Conservation (phyloP, 225 moss, liverwort and hornwort genomes). For the Lunularia cruciata region DNA sequence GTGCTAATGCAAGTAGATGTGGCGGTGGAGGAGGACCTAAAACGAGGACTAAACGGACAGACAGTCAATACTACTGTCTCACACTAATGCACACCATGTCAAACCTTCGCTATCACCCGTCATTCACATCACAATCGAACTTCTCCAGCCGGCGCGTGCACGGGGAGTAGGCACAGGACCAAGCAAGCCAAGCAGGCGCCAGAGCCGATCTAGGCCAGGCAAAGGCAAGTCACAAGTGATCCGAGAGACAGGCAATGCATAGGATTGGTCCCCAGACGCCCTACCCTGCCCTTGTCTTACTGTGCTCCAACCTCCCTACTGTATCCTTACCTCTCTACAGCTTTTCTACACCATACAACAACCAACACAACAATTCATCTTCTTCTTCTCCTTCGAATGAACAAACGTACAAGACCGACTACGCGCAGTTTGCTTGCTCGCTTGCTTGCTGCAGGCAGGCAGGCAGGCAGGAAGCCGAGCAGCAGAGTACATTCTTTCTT, state of each 20-base stretch:
- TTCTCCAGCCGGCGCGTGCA: slow-evolving; percentile 1
- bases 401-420: neutral
- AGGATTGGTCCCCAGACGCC: slow-evolving; percentile 1
- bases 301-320: no score
- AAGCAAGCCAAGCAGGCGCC: neutral
- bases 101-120: neutral
- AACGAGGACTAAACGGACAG: neutral
- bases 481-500: neutral
- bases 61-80: slow-evolving; percentile 3
- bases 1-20: neutral
- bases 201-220: slow-evolving; percentile 1
- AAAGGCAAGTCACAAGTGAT: no score
- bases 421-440: neutral
- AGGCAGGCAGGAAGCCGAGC: neutral
- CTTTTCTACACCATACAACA: no score
- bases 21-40: slow-evolving; percentile 6
- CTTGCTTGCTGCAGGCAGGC: neutral
- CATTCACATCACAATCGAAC: neutral
- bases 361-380: neutral
- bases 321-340: neutral
- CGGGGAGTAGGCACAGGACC: slow-evolving; percentile 5
- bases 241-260: slow-evolving; percentile 2
- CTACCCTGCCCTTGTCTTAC: neutral
- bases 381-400: neutral
- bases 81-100: neutral